phyloP scores from a whole-genome alignment of 75 land plant genomes.

The Isoetes taiwanensis region DNA sequence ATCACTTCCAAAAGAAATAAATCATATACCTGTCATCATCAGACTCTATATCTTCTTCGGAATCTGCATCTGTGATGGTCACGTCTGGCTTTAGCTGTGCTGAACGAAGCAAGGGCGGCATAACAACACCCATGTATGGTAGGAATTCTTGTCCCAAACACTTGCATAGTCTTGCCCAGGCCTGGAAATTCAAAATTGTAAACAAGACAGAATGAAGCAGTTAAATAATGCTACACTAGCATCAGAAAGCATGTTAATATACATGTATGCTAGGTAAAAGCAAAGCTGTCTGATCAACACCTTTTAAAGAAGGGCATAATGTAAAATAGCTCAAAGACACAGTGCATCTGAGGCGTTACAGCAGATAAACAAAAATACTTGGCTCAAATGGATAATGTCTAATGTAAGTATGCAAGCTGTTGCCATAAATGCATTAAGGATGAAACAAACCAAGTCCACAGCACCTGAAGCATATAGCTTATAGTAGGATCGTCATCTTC shows the following conservation, averaged over 20 bases:
- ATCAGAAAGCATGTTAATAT: no score
- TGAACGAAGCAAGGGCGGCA: constrained; percentile 95
- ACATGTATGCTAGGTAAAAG: no score
- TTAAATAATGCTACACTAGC: no score
- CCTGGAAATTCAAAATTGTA: no score
- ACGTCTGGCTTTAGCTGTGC: constrained; percentile 98
- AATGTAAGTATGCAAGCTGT: no score
- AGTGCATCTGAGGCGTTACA: constrained; percentile 10
- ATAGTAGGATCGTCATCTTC: constrained; percentile 93
- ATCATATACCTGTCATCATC: constrained; percentile 79
- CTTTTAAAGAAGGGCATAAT: no score
- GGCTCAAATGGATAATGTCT: no score
- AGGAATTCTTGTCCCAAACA: constrained; percentile 93
- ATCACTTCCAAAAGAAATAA: not conserved
- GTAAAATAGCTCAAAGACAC: no score
- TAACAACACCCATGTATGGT: constrained; percentile 93
- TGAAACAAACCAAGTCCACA: not conserved
- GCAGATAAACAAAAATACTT: no score
- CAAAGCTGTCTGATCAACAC: no score
- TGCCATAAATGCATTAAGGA: no score
- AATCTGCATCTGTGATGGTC: constrained; percentile 88
- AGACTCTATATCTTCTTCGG: constrained; percentile 54
- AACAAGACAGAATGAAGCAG: no score
- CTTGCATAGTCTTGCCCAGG: constrained; percentile 98
- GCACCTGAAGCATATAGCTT: constrained; percentile 94